Conservation (phyloP, 768 basidiomycete genomes). For the Mycena kentingensis region DNA sequence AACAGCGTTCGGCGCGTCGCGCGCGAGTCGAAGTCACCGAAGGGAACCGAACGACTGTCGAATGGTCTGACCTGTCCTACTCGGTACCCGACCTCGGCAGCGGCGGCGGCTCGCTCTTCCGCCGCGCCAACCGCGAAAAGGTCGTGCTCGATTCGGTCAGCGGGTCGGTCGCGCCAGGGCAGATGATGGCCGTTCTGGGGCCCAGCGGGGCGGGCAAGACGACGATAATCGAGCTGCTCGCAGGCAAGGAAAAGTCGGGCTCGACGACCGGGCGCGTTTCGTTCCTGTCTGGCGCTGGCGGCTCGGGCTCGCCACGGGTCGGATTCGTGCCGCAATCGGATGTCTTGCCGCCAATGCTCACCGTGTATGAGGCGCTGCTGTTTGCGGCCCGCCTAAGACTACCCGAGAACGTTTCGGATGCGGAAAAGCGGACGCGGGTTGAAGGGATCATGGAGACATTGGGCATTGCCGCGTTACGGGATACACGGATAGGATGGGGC, state of each 20-base stretch:
- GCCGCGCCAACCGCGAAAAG: constrained; percentile 48
- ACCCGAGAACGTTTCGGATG: constrained; percentile 65
- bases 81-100: constrained; percentile 48
- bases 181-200: constrained; percentile 90
- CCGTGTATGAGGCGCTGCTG: constrained; percentile 77
- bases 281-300: constrained; percentile 44
- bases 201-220: constrained; percentile 93
- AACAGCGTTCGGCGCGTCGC: constrained; percentile 63
- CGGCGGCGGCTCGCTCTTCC: constrained; percentile 4
- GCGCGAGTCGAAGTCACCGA: constrained; percentile 38
- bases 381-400: constrained; percentile 87
- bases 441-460: constrained; percentile 73
- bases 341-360: constrained; percentile 75
- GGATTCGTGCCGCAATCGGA: constrained; percentile 91
- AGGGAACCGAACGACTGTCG: constrained; percentile 59
- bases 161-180: constrained; percentile 74
- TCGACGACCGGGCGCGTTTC: constrained; percentile 62
- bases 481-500: constrained; percentile 65
- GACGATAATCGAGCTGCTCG: constrained; percentile 87
- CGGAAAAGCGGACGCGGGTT: constrained; percentile 69
- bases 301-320: constrained; percentile 48
- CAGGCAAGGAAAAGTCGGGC: constrained; percentile 80
- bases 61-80: constrained; percentile 73
- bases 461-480: constrained; percentile 67
- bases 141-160: constrained; percentile 69